Evolutionary conservation across 495 filamentous ascomycete genomes (phyloP).

Genomic region (Achaetomiella virescens): DNA sequence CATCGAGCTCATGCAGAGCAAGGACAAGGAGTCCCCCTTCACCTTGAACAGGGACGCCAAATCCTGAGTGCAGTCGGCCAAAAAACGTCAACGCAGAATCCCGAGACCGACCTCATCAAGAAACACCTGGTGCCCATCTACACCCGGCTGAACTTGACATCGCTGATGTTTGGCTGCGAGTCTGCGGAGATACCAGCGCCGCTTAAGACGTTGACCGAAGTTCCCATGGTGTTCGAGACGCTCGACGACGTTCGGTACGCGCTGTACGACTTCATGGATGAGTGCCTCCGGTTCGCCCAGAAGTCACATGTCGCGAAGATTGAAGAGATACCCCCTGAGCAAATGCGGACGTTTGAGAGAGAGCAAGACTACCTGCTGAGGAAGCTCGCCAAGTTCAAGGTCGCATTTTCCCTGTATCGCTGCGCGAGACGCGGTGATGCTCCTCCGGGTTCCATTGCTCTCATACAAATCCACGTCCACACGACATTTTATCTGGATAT

Average conservation of each 20-base stretch:
- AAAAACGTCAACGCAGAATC: conserved; percentile 14
- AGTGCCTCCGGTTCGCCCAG: conserved; percentile 29
- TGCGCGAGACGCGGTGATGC: conserved; percentile 15
- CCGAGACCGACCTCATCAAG: conserved; percentile 32
- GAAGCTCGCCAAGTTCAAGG: conserved; percentile 30
- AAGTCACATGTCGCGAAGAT: conserved; percentile 23
- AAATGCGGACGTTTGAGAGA: conserved; percentile 24
- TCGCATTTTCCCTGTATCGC: conserved; percentile 31
- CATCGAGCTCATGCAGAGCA: conserved; percentile 50
- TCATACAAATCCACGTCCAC: conserved; percentile 28
- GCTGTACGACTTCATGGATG: conserved; percentile 33
- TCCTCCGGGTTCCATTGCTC: conserved; percentile 21
- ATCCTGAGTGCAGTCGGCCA: conserved; percentile 33
- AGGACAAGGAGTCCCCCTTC: conserved; percentile 40
- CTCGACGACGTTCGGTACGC: conserved; percentile 29
- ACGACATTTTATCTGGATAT: conserved; percentile 33
- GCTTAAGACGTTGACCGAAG: conserved; percentile 27
- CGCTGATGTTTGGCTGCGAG: conserved; percentile 31
- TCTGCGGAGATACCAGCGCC: conserved; percentile 23
- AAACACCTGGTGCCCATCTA: conserved; percentile 40
- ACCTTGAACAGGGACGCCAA: conserved; percentile 36
- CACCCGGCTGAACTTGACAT: conserved; percentile 35
- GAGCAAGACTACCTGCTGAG: conserved; percentile 27
- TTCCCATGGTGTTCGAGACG: conserved; percentile 27
- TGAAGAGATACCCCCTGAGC: conserved; percentile 13